Percentiles rank a stretch among this genome's conserved stretches.
Evolutionary conservation across 345 rosid species (phyloP).

Genomic region (Raphanus raphanistrum): DNA sequence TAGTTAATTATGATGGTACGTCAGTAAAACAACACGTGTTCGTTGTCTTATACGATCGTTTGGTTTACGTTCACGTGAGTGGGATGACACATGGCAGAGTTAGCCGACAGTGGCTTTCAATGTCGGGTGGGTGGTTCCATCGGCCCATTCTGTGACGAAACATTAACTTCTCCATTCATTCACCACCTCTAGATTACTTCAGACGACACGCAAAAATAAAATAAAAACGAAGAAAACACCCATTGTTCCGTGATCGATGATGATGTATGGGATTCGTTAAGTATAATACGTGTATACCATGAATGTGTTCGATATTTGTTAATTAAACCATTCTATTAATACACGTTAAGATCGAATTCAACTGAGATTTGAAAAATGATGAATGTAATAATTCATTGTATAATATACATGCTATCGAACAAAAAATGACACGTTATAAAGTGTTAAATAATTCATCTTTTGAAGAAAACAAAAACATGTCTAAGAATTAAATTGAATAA

Average conservation of each 20-base stretch:
- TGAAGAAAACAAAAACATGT: not conserved
- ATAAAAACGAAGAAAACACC: not conserved
- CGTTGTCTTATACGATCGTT: not conserved
- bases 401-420: not conserved
- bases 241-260: not conserved
- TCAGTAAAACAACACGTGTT: conserved; percentile 17
- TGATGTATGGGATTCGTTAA: not conserved
- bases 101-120: conserved; percentile 24
- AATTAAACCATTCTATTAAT: not conserved
- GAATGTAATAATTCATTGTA: not conserved
- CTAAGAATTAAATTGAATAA: not conserved
- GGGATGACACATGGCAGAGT: conserved; percentile 16
- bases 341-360: not conserved
- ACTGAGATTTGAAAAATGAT: not conserved
- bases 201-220: not conserved
- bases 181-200: not conserved
- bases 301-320: not conserved
- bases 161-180: conserved; percentile 16
- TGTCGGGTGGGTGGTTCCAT: conserved; percentile 10
- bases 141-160: conserved; percentile 33
- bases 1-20: not conserved
- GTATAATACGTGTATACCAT: not conserved
- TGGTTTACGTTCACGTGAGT: conserved; percentile 27
- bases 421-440: not conserved
- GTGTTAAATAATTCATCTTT: not conserved